Conservation (phyloP, 805 yeast species). For the Starmerella apicola region DNA sequence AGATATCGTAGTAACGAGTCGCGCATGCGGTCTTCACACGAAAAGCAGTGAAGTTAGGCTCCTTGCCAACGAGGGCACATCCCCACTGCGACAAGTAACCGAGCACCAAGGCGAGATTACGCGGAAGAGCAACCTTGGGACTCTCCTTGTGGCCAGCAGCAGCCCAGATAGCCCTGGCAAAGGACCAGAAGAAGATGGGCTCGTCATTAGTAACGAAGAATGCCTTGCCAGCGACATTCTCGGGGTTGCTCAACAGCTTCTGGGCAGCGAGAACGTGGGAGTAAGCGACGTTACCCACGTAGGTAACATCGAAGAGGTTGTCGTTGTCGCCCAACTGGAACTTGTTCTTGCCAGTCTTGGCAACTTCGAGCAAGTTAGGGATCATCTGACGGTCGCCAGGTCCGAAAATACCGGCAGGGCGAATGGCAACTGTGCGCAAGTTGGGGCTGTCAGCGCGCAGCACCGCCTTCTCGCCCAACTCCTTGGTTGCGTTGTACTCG, state of each 20-base stretch:
- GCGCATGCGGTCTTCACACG: slow-evolving; percentile 90
- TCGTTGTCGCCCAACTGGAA: slow-evolving; percentile 91
- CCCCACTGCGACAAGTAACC: slow-evolving; percentile 74
- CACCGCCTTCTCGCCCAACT: slow-evolving; percentile 75
- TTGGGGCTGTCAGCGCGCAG: slow-evolving; percentile 46
- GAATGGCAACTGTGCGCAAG: slow-evolving; percentile 67
- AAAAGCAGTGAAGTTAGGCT: slow-evolving; percentile 91
- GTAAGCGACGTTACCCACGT: slow-evolving; percentile 96
- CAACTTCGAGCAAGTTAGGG: slow-evolving; percentile 79
- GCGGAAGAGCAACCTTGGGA: slow-evolving; percentile 51
- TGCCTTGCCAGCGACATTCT: slow-evolving; percentile 63
- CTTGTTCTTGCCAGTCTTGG: slow-evolving; percentile 72
- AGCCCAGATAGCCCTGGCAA: slow-evolving; percentile 95
- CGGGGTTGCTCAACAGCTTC: slow-evolving; percentile 41
- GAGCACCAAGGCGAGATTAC: slow-evolving; percentile 64
- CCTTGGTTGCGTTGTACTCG: slow-evolving; percentile 91
- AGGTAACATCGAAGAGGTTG: slow-evolving; percentile 91
- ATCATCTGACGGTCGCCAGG: slow-evolving; percentile 97
- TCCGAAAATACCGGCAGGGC: slow-evolving; percentile 98
- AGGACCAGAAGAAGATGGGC: slow-evolving; percentile 93
- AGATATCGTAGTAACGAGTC: slow-evolving; percentile 78
- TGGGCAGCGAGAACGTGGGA: slow-evolving; percentile 89
- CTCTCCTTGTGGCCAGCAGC: slow-evolving; percentile 79
- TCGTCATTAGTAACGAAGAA: slow-evolving; percentile 88
- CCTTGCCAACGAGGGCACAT: slow-evolving; percentile 60